These are phyloP conservation scores for Eutrema japonicum DNA, from an alignment of 345 rosid genomes.

Conservation along the genomic window DNA sequence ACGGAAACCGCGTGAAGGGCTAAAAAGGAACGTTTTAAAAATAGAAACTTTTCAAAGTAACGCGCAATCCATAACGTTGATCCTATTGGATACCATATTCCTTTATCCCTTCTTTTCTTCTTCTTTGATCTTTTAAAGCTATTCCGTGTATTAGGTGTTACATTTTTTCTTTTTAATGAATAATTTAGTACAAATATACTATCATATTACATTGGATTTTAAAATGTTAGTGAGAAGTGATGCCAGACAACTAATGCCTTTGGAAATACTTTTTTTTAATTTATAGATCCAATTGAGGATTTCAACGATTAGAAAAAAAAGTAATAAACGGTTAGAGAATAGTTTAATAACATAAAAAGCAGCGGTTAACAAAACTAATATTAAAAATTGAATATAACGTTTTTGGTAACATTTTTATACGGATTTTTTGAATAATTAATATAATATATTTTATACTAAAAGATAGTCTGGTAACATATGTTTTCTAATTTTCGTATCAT, in stretches of 20 bases:
- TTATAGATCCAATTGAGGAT: no score
- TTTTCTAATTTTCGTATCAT: no score
- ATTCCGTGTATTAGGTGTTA: not conserved
- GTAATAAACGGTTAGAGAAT: no score
- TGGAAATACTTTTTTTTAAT: not conserved
- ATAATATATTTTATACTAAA: no score
- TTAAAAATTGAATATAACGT: no score
- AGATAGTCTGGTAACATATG: no score
- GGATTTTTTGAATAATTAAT: no score
- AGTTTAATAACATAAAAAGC: no score
- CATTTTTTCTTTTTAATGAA: not conserved
- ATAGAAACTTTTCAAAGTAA: conserved; percentile 25
- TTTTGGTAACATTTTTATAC: no score
- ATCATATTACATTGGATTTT: not conserved
- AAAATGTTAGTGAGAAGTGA: not conserved
- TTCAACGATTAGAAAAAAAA: no score
- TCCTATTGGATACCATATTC: conserved; percentile 6
- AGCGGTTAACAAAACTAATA: no score
- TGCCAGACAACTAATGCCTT: not conserved
- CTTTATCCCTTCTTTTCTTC: not conserved
- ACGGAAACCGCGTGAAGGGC: conserved; percentile 38
- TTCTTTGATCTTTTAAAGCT: not conserved
- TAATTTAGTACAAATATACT: not conserved
- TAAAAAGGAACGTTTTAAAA: conserved; percentile 9
- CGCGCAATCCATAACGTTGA: conserved; percentile 39